Conservation (phyloP, 192 early-diverging fungal genomes). For the Coemansia sp. region DNA sequence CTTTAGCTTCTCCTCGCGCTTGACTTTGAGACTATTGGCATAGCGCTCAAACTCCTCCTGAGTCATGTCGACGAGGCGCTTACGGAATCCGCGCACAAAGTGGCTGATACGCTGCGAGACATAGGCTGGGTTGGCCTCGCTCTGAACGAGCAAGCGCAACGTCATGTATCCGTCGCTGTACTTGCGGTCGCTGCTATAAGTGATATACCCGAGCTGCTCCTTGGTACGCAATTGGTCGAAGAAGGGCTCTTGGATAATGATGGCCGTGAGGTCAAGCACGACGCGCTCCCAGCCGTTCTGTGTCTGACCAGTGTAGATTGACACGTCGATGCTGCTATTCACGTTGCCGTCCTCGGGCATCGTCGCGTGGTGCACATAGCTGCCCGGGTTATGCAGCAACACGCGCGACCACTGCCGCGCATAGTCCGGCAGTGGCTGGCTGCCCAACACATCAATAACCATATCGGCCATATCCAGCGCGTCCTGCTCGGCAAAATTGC, state of each 20-base stretch:
- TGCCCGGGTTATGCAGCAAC: conserved; percentile 43
- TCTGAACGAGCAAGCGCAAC: conserved; percentile 83
- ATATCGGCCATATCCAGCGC: conserved; percentile 64
- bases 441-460: conserved; percentile 62
- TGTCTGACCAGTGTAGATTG: conserved; percentile 76
- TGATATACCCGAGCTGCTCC: conserved; percentile 77
- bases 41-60: conserved; percentile 68
- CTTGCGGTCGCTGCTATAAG: conserved; percentile 59
- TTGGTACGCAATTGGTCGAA: conserved; percentile 96
- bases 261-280: conserved; percentile 69
- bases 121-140: conserved; percentile 79
- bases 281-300: conserved; percentile 66
- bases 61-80: conserved; percentile 64
- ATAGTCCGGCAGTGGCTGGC: conserved; percentile 61
- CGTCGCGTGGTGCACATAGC: conserved; percentile 32
- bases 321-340: conserved; percentile 88
- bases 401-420: conserved; percentile 37
- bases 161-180: conserved; percentile 77
- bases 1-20: conserved; percentile 73
- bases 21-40: conserved; percentile 63
- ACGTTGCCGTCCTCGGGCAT: conserved; percentile 76
- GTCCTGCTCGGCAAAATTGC: conserved; percentile 76
- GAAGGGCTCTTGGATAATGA: conserved; percentile 85
- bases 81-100: conserved; percentile 68
- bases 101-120: conserved; percentile 76